Evolutionary conservation across 305 asterid genomes (phyloP).

Genomic region (Fraxinus ornus): DNA sequence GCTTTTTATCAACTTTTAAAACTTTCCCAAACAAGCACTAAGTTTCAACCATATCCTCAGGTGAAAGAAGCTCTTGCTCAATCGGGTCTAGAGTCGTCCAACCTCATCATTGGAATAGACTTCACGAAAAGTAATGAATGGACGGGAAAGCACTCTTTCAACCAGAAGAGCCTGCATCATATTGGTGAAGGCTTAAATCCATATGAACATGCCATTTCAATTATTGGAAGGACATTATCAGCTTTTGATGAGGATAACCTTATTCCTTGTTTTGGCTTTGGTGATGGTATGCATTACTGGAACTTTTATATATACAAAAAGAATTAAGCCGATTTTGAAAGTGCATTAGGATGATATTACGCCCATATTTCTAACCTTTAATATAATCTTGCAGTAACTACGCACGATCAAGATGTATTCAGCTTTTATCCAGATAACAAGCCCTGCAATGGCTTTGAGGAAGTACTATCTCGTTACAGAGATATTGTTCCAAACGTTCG

Average conservation of each 20-base stretch:
- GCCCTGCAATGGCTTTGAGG: constrained; percentile 56
- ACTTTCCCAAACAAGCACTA: background rate
- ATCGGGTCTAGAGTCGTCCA: constrained; percentile 51
- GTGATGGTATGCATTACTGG: constrained; percentile 39
- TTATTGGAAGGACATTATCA: constrained; percentile 53
- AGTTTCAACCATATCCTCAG: constrained; percentile 8
- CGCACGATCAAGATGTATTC: constrained; percentile 45
- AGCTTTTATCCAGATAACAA: constrained; percentile 40
- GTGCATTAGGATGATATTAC: background rate
- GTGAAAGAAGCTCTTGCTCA: constrained; percentile 44
- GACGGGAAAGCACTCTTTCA: constrained; percentile 44
- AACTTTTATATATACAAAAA: background rate
- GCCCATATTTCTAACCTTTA: background rate
- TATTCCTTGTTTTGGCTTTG: constrained; percentile 59
- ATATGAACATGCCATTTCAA: constrained; percentile 51
- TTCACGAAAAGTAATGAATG: constrained; percentile 60
- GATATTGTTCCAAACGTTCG: constrained; percentile 46
- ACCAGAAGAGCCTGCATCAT: constrained; percentile 42
- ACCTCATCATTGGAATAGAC: constrained; percentile 56
- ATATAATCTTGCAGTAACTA: constrained; percentile 34
- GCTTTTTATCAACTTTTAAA: too few species aligned
- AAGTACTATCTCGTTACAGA: constrained; percentile 50
- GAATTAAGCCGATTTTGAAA: background rate
- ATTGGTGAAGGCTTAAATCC: constrained; percentile 40
- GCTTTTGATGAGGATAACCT: constrained; percentile 50